These are phyloP conservation scores for Starmerella floricola DNA, from an alignment of 805 yeast genomes.

Conservation along the genomic window DNA sequence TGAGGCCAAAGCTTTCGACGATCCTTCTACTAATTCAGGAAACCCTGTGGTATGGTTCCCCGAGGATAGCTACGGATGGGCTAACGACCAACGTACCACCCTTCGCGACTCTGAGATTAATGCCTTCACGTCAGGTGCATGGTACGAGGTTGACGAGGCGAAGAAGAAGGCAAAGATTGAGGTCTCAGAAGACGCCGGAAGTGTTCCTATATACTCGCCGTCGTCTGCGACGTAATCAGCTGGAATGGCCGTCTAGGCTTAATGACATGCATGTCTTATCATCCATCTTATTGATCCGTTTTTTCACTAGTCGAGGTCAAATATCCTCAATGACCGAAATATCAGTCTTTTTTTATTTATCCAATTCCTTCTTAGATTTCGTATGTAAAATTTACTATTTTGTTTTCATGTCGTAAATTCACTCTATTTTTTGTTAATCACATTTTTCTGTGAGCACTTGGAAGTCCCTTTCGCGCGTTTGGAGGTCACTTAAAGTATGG, in stretches of 20 bases:
- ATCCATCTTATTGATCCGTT: too few relatives aligned
- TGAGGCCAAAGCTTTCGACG: constrained; percentile 57
- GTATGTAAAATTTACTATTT: too few relatives aligned
- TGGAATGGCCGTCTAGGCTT: too few relatives aligned
- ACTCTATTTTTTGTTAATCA: too few relatives aligned
- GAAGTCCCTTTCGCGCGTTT: too few relatives aligned
- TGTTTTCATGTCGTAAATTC: too few relatives aligned
- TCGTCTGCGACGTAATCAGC: too few relatives aligned
- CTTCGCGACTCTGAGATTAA: constrained; percentile 42
- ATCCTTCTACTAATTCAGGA: constrained; percentile 57
- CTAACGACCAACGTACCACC: constrained; percentile 45
- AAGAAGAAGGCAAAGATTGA: constrained; percentile 20
- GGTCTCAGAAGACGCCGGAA: constrained; percentile 12
- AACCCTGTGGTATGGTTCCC: constrained; percentile 88
- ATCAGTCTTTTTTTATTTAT: not conserved
- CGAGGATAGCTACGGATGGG: constrained; percentile 75
- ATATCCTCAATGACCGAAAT: too few relatives aligned
- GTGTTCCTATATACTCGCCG: constrained; percentile 19
- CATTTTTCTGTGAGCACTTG: too few relatives aligned
- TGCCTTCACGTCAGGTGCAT: constrained; percentile 57
- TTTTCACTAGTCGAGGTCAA: too few relatives aligned
- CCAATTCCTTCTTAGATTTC: not conserved
- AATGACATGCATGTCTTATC: too few relatives aligned
- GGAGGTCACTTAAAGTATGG: too few relatives aligned
- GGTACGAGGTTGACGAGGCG: constrained; percentile 33